Conservation (phyloP, 2,329 filamentous ascomycete genomes). For the Verticillium tricorpus region DNA sequence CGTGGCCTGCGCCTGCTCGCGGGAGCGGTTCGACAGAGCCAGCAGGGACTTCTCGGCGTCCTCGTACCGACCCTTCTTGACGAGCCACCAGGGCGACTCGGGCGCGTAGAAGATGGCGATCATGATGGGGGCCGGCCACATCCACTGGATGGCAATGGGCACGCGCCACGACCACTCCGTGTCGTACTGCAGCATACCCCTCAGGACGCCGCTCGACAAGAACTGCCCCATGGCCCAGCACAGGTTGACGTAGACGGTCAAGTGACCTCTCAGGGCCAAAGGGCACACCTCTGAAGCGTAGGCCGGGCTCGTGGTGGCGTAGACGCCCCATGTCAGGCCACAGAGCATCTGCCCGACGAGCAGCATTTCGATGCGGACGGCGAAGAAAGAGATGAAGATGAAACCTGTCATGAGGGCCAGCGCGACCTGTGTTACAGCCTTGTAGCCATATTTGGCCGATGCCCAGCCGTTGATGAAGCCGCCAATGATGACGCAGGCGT, state of each 20-base stretch:
- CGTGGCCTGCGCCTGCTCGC: conserved; percentile 12
- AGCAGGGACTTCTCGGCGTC: conserved; percentile 26
- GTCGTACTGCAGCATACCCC: conserved; percentile 26
- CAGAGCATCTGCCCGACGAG: conserved; percentile 42
- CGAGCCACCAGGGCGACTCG: conserved; percentile 39
- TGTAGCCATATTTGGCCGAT: conserved; percentile 36
- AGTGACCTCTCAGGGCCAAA: conserved; percentile 33
- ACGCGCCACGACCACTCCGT: conserved; percentile 34
- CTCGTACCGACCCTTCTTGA: conserved; percentile 29
- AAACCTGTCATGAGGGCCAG: conserved; percentile 35
- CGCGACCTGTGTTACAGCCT: conserved; percentile 27
- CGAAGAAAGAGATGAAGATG: conserved; percentile 46
- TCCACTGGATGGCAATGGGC: conserved; percentile 36
- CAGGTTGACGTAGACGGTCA: conserved; percentile 39
- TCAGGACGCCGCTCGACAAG: conserved; percentile 32
- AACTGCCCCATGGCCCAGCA: conserved; percentile 39
- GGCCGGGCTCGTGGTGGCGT: conserved; percentile 35
- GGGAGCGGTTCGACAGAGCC: conserved; percentile 19
- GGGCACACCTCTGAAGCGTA: conserved; percentile 40
- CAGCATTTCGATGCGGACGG: conserved; percentile 34
- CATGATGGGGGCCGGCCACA: conserved; percentile 34
- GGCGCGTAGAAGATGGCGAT: conserved; percentile 31
- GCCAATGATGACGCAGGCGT: conserved; percentile 30
- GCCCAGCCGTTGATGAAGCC: conserved; percentile 36
- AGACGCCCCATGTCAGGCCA: conserved; percentile 39